phyloP scores from a whole-genome alignment of 1,139 yeast species.

The Kurtzmaniella quercitrusa region DNA sequence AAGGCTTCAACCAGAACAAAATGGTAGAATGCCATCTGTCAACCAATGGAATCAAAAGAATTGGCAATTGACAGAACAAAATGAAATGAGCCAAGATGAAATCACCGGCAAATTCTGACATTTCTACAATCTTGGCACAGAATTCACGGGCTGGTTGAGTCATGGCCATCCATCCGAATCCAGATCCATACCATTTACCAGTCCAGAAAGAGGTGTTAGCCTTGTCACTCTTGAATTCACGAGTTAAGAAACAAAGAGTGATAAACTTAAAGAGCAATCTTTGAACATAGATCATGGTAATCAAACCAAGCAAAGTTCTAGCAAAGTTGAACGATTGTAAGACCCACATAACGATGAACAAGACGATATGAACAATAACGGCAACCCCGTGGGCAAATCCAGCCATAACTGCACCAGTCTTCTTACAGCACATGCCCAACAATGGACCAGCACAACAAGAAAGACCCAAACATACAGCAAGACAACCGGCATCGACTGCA shows the following conservation, averaged over 20 bases:
- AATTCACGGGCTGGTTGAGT: slow-evolving; percentile 97
- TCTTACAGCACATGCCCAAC: slow-evolving; percentile 92
- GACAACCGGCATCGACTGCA: slow-evolving; percentile 81
- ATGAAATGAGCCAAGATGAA: slow-evolving; percentile 87
- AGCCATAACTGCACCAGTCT: slow-evolving; percentile 96
- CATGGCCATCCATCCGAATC: slow-evolving; percentile 93
- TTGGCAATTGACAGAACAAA: slow-evolving; percentile 85
- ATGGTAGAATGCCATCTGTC: slow-evolving; percentile 98
- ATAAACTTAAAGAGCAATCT: slow-evolving; percentile 83
- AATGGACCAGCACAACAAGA: slow-evolving; percentile 98
- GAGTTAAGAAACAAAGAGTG: slow-evolving; percentile 75
- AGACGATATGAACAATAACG: slow-evolving; percentile 76
- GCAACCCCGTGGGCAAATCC: slow-evolving; percentile 96
- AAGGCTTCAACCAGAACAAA: slow-evolving; percentile 98
- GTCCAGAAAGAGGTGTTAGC: slow-evolving; percentile 99
- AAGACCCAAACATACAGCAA: slow-evolving; percentile 67
- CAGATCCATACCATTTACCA: slow-evolving; percentile 97
- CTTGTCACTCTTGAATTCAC: slow-evolving; percentile 97
- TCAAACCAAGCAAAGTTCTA: slow-evolving; percentile 82
- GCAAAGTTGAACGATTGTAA: slow-evolving; percentile 88
- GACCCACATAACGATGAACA: slow-evolving; percentile 96
- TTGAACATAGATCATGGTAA: slow-evolving; percentile 82
- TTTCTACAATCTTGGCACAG: slow-evolving; percentile 87
- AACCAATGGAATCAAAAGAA: slow-evolving; percentile 77
- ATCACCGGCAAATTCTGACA: slow-evolving; percentile 96